Percentiles rank a stretch among this genome's conserved stretches.
Evolutionary conservation across 83 land plant species (phyloP).

Genomic region (Picea engelmannii): DNA sequence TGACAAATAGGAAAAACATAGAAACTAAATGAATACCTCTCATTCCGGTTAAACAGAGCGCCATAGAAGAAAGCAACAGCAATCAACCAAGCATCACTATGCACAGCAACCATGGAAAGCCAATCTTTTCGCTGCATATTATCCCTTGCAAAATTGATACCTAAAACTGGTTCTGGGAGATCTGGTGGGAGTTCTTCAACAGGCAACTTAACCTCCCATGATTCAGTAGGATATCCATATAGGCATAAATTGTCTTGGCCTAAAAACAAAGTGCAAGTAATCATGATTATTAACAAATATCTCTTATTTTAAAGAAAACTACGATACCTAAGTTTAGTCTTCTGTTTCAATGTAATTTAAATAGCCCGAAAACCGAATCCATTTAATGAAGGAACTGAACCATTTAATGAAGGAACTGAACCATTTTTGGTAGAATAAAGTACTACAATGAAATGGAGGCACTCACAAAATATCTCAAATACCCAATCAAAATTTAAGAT

Average conservation of each 20-base stretch:
- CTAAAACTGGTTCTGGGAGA: constrained; percentile 39
- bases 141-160: constrained; percentile 41
- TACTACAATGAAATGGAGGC: too few species aligned
- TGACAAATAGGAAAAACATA: too few species aligned
- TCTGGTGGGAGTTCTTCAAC: constrained; percentile 35
- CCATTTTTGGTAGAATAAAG: too few species aligned
- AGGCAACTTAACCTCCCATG: constrained; percentile 18
- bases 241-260: constrained; percentile 20
- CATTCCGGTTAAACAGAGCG: not conserved
- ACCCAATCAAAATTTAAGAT: too few species aligned
- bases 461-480: too few species aligned
- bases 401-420: too few species aligned
- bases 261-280: too few species aligned
- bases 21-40: not conserved
- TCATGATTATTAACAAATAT: constrained; percentile 7
- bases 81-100: constrained; percentile 39
- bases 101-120: constrained; percentile 35
- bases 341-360: too few species aligned
- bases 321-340: too few species aligned
- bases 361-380: too few species aligned
- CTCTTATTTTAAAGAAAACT: too few species aligned
- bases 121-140: constrained; percentile 19
- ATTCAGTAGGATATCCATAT: constrained; percentile 25
- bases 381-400: too few species aligned
- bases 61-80: constrained; percentile 32